A percentile compares a stretch with the other conserved stretches of the same genome.
Conservation (phyloP, 495 filamentous ascomycete species). For the Bathelium albidoporum region DNA sequence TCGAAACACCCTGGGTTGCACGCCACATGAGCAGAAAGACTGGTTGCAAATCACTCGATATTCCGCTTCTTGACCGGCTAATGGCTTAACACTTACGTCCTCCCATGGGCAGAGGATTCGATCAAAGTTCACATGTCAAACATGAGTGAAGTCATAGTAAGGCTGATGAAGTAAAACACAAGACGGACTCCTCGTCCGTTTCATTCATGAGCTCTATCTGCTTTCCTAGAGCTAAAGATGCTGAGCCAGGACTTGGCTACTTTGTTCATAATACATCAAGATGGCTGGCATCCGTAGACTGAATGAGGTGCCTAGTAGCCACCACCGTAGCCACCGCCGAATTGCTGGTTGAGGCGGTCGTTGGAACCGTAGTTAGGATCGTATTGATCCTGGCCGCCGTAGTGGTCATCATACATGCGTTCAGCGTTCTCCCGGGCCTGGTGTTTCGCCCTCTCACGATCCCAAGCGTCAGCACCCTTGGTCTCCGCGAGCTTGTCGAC, state of each 20-base stretch:
- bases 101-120: too few relatives aligned
- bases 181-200: background rate
- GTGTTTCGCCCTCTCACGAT: conserved; percentile 55
- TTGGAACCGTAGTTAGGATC: conserved; percentile 11
- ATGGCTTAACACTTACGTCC: too few relatives aligned
- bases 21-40: too few relatives aligned
- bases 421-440: conserved; percentile 57
- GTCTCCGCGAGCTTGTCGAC: conserved; percentile 72
- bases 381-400: conserved; percentile 34
- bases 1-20: too few relatives aligned
- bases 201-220: background rate
- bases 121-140: background rate
- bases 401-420: conserved; percentile 41
- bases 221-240: background rate
- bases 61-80: too few relatives aligned
- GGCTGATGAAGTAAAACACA: too few relatives aligned
- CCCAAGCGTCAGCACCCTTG: conserved; percentile 61
- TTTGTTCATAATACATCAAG: background rate
- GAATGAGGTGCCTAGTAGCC: background rate
- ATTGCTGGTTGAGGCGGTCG: conserved; percentile 1
- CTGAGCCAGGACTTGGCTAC: background rate
- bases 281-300: background rate
- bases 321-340: background rate
- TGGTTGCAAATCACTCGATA: too few relatives aligned
- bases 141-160: too few relatives aligned